A percentile compares a stretch with the other conserved stretches of the same genome.
Evolutionary conservation across 805 yeast species (phyloP).

Genomic region (Zygotorulaspora florentina): DNA sequence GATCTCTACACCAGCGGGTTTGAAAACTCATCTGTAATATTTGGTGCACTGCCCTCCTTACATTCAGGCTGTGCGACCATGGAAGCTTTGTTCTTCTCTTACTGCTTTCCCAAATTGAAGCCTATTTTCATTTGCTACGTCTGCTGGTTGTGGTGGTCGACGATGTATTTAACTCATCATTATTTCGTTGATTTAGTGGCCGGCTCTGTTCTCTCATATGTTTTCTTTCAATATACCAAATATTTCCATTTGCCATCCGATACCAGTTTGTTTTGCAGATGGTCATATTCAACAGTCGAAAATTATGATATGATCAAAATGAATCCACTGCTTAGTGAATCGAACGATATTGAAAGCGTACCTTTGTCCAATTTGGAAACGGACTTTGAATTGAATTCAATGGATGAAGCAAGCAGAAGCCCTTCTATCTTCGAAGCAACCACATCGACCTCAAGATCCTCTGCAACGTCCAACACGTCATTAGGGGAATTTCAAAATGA

Average conservation of each 20-base stretch:
- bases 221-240: conserved; percentile 65
- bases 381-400: conserved; percentile 27
- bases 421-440: conserved; percentile 35
- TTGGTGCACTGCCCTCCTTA: conserved; percentile 85
- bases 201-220: conserved; percentile 81
- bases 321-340: conserved; percentile 36
- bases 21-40: conserved; percentile 82
- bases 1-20: conserved; percentile 82
- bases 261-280: conserved; percentile 55
- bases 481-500: conserved; percentile 21
- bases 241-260: conserved; percentile 64
- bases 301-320: conserved; percentile 30
- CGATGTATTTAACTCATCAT: conserved; percentile 97
- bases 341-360: conserved; percentile 34
- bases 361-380: conserved; percentile 25
- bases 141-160: conserved; percentile 97
- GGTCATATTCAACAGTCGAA: conserved; percentile 53
- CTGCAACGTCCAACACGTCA: conserved; percentile 36
- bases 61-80: conserved; percentile 93
- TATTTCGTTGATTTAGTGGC: conserved; percentile 89
- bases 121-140: conserved; percentile 72
- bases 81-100: conserved; percentile 83
- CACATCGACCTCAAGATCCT: conserved; percentile 32
- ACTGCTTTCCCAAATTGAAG: conserved; percentile 69
- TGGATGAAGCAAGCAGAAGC: conserved; percentile 17